Evolutionary conservation across 2,329 filamentous ascomycete genomes (phyloP).

Genomic region (Stagonosporopsis vannaccii): DNA sequence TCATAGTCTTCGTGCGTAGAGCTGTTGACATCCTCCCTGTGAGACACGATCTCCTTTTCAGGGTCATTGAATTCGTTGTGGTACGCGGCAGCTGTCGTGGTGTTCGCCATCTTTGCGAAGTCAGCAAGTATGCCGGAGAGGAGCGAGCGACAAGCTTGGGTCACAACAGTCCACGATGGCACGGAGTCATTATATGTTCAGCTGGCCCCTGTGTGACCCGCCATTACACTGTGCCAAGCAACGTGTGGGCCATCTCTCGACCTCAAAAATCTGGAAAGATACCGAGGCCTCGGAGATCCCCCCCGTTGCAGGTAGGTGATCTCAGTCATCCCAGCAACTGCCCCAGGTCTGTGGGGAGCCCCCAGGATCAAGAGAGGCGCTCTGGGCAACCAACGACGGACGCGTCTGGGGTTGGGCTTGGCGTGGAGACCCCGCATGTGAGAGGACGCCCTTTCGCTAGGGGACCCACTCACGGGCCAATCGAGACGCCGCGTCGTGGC

Average conservation of each 20-base stretch:
- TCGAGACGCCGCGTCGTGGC: constrained; percentile 9
- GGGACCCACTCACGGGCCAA: constrained; percentile 27
- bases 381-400: constrained; percentile 14
- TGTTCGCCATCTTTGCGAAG: constrained; percentile 17
- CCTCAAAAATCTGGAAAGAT: constrained; percentile 25
- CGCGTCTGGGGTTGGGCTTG: constrained; percentile 34
- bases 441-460: constrained; percentile 18
- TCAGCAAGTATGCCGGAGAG: constrained; percentile 1
- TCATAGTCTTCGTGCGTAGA: constrained; percentile 39
- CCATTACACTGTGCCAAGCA: constrained; percentile 26
- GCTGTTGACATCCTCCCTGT: constrained; percentile 35
- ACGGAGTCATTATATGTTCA: constrained; percentile 23
- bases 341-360: constrained; percentile 14
- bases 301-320: constrained; percentile 15
- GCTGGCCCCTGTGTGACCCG: constrained; percentile 21
- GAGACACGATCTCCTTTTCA: constrained; percentile 31
- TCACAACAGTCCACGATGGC: constrained; percentile 10
- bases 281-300: constrained; percentile 33
- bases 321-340: constrained; percentile 13
- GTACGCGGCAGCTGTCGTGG: constrained; percentile 4
- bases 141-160: constrained; percentile 14
- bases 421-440: constrained; percentile 41
- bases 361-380: constrained; percentile 22
- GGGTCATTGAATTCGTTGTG: constrained; percentile 28
- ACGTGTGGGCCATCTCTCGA: constrained; percentile 8